Evolutionary conservation across 495 filamentous ascomycete species (phyloP).

Genomic region (Baudoinia panamericana): DNA sequence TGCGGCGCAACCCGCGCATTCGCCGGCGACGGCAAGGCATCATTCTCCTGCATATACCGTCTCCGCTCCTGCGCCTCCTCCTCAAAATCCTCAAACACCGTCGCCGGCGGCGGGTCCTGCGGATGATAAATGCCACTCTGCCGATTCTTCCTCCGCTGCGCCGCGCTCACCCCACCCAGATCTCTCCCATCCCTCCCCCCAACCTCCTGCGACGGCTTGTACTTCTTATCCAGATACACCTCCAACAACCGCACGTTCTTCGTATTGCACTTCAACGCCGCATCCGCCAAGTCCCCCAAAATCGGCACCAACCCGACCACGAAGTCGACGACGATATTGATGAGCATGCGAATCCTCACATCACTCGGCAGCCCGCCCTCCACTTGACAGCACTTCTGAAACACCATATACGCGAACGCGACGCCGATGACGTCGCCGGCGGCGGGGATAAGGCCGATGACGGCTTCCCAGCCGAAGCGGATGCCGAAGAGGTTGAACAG

Average conservation of each 20-base stretch:
- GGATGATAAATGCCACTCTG: slow-evolving; percentile 10
- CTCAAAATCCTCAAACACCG: slow-evolving; percentile 30
- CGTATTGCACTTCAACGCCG: slow-evolving; percentile 30
- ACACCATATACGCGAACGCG: slow-evolving; percentile 54
- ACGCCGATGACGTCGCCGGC: slow-evolving; percentile 61
- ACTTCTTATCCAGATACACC: slow-evolving; percentile 24
- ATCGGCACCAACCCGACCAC: slow-evolving; percentile 72
- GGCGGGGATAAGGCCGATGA: slow-evolving; percentile 70
- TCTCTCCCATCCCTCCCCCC: slow-evolving; percentile 11
- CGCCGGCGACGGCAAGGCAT: background rate
- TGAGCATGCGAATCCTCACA: slow-evolving; percentile 52
- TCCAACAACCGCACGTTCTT: slow-evolving; percentile 28
- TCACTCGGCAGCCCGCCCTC: slow-evolving; percentile 53
- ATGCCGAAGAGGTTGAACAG: slow-evolving; percentile 64
- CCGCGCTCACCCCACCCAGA: slow-evolving; percentile 8
- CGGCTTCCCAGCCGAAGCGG: slow-evolving; percentile 66
- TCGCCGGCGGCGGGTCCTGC: slow-evolving; percentile 25
- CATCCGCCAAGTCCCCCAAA: slow-evolving; percentile 71
- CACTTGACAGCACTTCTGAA: slow-evolving; percentile 50
- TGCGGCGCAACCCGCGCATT: background rate
- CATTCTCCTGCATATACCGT: slow-evolving; percentile 1
- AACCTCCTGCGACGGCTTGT: slow-evolving; percentile 19
- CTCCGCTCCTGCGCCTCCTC: slow-evolving; percentile 20
- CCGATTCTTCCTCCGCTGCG: slow-evolving; percentile 11
- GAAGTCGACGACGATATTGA: slow-evolving; percentile 69